Evolutionary conservation across 108 stramenopile species (phyloP), one percentile per base, ranked within the genome.

Genomic region (Stephanodiscus triporus): DNA sequence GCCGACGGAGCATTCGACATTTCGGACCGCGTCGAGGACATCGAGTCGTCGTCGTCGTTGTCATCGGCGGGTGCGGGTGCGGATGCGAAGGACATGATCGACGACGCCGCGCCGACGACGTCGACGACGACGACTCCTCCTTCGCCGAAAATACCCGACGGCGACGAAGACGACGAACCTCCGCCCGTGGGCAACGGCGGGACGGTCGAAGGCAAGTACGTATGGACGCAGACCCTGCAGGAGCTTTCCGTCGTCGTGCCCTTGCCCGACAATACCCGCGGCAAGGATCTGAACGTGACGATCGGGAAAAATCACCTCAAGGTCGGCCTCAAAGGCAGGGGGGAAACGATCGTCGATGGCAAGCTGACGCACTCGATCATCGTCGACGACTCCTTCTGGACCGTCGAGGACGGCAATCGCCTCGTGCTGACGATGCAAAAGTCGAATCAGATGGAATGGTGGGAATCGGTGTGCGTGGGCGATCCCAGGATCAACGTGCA

Each of bases 331-430:
- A 91, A 91, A n/a, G 26, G 63, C 74, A 45, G n/a, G n/a, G 27
- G 4, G 30, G n/a, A 66, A 77, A 48, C 70, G 11, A 84, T 97
- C 19, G 79, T 98, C 54, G 83, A 98, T 76, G 99, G 88, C 13
- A 74, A 87, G 0, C 88, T 99, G 56, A 81, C 87, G 74, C 96
- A 98, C 74, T 30, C 87, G 17, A 87, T 99, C 36, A 92, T 97
- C 48, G 87, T 94, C 22, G 99, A 99, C 68, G 99, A 99, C 80
- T 96, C 95, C 70, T 97, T 98, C 85, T 99, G 99, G 99, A 99
- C 99, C 2, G 86, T 99, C 23, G 99, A 99, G 74, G 99, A 99
- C 69, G 91, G 87, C 16, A 90, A 87, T 56, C 81, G 88, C 2
- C 69, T 96, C 5, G 88, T 90, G 20, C 60, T 97, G 24, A 89